Percentiles rank a stretch among this genome's conserved stretches.
phyloP scores from a whole-genome alignment of 441 rosid genomes.

The Isatis lusitanica region DNA sequence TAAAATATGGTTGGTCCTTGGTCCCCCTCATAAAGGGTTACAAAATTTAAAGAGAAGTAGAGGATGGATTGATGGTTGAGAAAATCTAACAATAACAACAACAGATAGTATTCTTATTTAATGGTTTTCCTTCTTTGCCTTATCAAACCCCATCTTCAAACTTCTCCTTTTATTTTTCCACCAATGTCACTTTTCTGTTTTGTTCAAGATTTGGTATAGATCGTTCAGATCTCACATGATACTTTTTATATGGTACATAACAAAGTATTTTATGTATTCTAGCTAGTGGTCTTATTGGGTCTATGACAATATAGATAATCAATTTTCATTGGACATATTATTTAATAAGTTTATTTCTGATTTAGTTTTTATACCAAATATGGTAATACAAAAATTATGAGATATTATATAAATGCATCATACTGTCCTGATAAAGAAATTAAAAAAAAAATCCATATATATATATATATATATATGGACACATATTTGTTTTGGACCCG shows the following conservation, averaged over 20 bases:
- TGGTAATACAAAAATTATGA: not conserved
- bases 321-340: not conserved
- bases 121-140: slow-evolving; percentile 39
- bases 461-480: not conserved
- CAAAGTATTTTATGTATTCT: slow-evolving; percentile 20
- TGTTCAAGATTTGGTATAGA: slow-evolving; percentile 32
- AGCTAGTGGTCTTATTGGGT: slow-evolving; percentile 29
- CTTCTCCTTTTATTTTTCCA: slow-evolving; percentile 33
- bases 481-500: not conserved
- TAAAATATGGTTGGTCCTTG: slow-evolving; percentile 37
- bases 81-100: slow-evolving; percentile 38
- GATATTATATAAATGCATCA: not conserved
- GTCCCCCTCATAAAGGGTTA: slow-evolving; percentile 34
- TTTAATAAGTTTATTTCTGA: not conserved
- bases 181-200: slow-evolving; percentile 30
- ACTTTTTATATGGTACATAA: slow-evolving; percentile 20
- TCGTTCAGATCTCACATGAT: slow-evolving; percentile 29
- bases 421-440: no score
- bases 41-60: slow-evolving; percentile 35
- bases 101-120: slow-evolving; percentile 35
- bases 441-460: not conserved
- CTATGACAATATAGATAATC: not conserved
- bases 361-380: not conserved
- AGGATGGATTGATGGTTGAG: slow-evolving; percentile 32
- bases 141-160: slow-evolving; percentile 38